Percentiles rank a stretch among this genome's conserved stretches.
These are phyloP conservation scores for Polysphondylium violaceum DNA, from an alignment of 78 protist genomes.

Conservation along the genomic window DNA sequence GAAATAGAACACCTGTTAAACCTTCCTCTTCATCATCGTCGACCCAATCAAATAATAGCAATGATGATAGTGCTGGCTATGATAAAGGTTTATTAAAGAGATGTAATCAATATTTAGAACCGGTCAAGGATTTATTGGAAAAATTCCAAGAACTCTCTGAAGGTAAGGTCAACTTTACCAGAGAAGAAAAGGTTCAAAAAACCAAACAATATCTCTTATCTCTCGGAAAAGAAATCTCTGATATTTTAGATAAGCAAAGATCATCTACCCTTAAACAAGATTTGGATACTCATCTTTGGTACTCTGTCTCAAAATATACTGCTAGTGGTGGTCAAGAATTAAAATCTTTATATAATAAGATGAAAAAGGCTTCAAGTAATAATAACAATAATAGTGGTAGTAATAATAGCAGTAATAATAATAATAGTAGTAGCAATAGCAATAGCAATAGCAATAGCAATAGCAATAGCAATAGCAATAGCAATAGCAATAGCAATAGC, in stretches of 20 bases:
- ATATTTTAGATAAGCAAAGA: slow-evolving; percentile 18
- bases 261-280: background rate
- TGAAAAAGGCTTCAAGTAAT: slow-evolving; percentile 23
- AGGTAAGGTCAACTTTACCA: background rate
- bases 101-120: slow-evolving; percentile 40
- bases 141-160: slow-evolving; percentile 59
- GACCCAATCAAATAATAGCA: background rate
- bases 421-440: background rate
- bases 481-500: background rate
- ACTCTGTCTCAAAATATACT: slow-evolving; percentile 51
- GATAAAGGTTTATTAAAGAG: slow-evolving; percentile 1
- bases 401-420: background rate
- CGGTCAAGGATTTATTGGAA: slow-evolving; percentile 21
- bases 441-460: background rate
- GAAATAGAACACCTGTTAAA: background rate
- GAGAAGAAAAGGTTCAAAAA: slow-evolving; percentile 52
- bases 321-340: slow-evolving; percentile 63
- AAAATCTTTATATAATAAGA: slow-evolving; percentile 42
- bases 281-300: slow-evolving; percentile 55
- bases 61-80: background rate
- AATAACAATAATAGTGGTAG: background rate
- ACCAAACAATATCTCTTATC: slow-evolving; percentile 54
- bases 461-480: background rate
- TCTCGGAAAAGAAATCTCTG: slow-evolving; percentile 45
- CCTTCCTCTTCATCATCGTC: background rate